phyloP scores from a whole-genome alignment of 768 basidiomycete species.

The Phallus indusiatus region DNA sequence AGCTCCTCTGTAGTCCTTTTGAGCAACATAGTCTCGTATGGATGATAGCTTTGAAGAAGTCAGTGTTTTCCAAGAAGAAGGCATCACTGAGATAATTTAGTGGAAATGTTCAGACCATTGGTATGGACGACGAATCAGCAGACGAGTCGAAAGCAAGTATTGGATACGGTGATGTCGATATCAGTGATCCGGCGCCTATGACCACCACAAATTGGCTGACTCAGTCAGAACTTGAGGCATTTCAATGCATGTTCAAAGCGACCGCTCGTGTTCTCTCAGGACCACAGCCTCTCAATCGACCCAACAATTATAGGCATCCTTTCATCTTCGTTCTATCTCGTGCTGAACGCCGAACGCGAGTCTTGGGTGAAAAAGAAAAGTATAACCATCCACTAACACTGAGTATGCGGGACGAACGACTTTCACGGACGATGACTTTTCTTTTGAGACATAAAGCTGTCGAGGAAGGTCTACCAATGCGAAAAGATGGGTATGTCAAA shows the following conservation, averaged over 20 bases:
- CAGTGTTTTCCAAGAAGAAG: slow-evolving; percentile 6
- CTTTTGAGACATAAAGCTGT: slow-evolving; percentile 85
- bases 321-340: neutral
- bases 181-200: neutral
- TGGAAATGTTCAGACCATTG: neutral
- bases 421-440: slow-evolving; percentile 86
- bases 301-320: slow-evolving; percentile 1
- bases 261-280: slow-evolving; percentile 1
- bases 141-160: too few species aligned
- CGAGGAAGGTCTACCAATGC: slow-evolving; percentile 63
- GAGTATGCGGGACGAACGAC: slow-evolving; percentile 35
- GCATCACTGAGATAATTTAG: neutral
- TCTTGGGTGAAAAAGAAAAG: neutral
- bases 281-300: neutral
- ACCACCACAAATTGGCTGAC: neutral
- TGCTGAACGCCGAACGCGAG: neutral
- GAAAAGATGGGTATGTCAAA: slow-evolving; percentile 77
- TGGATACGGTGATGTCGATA: neutral
- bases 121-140: neutral
- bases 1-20: slow-evolving; percentile 30
- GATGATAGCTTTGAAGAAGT: slow-evolving; percentile 23
- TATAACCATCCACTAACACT: neutral
- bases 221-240: neutral
- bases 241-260: slow-evolving; percentile 2
- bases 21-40: slow-evolving; percentile 42